phyloP scores from a whole-genome alignment of 495 filamentous ascomycete genomes.

The Xylaria telfairii region DNA sequence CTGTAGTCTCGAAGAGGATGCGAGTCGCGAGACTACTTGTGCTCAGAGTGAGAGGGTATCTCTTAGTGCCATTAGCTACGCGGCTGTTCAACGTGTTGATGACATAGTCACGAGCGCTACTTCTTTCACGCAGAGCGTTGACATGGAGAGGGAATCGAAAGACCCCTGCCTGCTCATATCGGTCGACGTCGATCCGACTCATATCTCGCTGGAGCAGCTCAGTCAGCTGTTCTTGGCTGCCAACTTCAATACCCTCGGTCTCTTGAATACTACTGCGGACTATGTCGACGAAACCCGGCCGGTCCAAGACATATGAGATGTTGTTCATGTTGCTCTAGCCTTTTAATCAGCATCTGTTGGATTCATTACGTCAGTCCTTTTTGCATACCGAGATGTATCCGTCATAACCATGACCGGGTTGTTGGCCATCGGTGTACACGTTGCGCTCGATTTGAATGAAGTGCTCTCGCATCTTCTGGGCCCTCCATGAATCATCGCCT shows the following conservation, averaged over 20 bases:
- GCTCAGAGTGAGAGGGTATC: neutral
- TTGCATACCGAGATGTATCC: neutral
- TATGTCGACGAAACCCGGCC: neutral
- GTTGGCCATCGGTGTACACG: constrained; percentile 47
- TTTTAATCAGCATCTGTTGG: neutral
- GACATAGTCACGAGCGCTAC: neutral
- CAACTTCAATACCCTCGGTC: neutral
- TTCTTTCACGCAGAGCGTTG: neutral
- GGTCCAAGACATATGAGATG: neutral
- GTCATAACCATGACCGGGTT: constrained; percentile 41
- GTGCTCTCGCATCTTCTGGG: constrained; percentile 54
- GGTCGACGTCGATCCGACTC: neutral
- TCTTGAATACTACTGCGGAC: neutral
- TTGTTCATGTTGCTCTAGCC: neutral
- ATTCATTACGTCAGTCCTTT: neutral
- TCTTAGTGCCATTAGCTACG: neutral
- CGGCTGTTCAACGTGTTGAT: neutral
- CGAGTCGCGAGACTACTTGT: neutral
- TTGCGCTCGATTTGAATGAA: constrained; percentile 57
- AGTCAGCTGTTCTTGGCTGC: neutral
- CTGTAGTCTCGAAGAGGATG: neutral
- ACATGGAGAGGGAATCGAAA: constrained; percentile 1
- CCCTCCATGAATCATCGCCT: constrained; percentile 51
- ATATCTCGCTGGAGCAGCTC: neutral
- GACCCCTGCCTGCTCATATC: neutral